Conservation (phyloP, 2,329 filamentous ascomycete species). For the Penicillium expansum region DNA sequence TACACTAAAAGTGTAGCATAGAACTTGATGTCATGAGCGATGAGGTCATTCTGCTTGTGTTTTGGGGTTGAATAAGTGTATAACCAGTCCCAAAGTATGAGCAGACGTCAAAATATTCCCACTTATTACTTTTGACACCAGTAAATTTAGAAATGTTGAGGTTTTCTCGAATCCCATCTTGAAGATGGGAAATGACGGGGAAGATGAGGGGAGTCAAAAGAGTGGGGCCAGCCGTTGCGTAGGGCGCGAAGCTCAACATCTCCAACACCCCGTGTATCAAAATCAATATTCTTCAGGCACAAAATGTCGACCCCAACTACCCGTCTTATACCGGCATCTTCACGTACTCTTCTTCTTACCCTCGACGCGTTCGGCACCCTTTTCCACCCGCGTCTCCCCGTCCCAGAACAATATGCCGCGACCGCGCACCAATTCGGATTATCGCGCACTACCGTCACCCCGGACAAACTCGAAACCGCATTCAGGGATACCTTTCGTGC, state of each 20-base stretch:
- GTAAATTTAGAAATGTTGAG: neutral
- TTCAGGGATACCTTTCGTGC: conserved; percentile 40
- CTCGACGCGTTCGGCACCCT: conserved; percentile 48
- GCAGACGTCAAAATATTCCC: neutral
- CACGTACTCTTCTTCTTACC: conserved; percentile 41
- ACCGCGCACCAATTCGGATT: conserved; percentile 40
- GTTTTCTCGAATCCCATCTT: neutral
- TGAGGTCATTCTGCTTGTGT: neutral
- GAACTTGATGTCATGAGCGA: neutral
- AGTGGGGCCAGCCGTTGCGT: neutral
- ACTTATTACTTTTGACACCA: accelerated
- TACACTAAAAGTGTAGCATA: neutral
- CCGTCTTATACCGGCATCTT: neutral
- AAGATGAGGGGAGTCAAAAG: neutral
- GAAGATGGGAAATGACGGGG: neutral
- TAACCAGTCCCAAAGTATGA: neutral
- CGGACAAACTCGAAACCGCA: conserved; percentile 29
- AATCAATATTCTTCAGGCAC: neutral
- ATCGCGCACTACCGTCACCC: conserved; percentile 25
- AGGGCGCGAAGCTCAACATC: neutral
- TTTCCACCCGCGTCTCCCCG: conserved; percentile 41
- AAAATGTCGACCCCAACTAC: neutral
- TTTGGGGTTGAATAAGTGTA: neutral
- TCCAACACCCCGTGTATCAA: neutral
- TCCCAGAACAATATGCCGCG: conserved; percentile 42